These are phyloP conservation scores for Leonotis leonurus DNA, from an alignment of 257 asterid species.

Conservation along the genomic window DNA sequence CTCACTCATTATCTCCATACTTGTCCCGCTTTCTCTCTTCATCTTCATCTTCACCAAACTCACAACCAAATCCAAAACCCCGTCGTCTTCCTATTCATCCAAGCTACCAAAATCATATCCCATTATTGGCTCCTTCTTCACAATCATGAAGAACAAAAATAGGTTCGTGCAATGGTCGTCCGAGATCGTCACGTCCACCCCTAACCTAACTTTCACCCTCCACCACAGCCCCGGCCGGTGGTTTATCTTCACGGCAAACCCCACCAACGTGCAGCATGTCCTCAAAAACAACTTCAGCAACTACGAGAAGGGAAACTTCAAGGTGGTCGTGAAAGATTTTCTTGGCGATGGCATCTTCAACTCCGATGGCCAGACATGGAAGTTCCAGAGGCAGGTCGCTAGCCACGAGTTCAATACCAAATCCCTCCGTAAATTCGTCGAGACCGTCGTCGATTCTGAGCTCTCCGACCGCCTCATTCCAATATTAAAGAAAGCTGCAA, in stretches of 20 bases:
- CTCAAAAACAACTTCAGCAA: constrained; percentile 29
- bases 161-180: constrained; percentile 32
- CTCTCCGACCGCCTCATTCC: constrained; percentile 29
- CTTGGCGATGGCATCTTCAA: constrained; percentile 42
- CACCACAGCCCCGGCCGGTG: constrained; percentile 13
- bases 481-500: constrained; percentile 17
- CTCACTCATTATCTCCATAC: constrained; percentile 20
- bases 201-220: constrained; percentile 29
- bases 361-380: constrained; percentile 40
- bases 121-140: constrained; percentile 25
- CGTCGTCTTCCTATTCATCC: not conserved
- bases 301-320: constrained; percentile 29
- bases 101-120: constrained; percentile 38
- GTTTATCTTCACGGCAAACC: constrained; percentile 25
- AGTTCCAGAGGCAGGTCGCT: constrained; percentile 36
- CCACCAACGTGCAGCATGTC: constrained; percentile 28
- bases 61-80: not conserved
- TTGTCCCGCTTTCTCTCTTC: constrained; percentile 11
- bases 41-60: constrained; percentile 17
- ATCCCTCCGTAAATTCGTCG: constrained; percentile 30
- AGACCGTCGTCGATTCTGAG: constrained; percentile 28
- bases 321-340: constrained; percentile 7
- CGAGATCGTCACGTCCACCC: constrained; percentile 21
- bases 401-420: constrained; percentile 41
- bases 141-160: constrained; percentile 11